Base-by-base conservation (phyloP, 805 yeast genomes). In the Tetrapisispora namnaoensis region DNA sequence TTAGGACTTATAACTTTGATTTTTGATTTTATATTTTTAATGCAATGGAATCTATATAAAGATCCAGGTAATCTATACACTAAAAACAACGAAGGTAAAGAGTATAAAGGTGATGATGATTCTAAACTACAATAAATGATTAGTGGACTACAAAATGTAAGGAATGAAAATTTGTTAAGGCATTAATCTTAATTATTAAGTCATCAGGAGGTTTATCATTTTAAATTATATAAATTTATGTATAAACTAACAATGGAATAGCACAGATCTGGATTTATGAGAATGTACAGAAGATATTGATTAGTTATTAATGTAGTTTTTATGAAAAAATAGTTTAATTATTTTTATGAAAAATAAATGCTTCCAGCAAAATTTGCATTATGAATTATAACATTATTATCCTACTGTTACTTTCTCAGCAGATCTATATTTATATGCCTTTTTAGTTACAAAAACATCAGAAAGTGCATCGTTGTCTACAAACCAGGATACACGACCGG, bases 401-500 rank as follows among this genome's bases (percentile, higher is more conserved):
- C 24, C 22, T 30, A 42, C 32, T 42, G 44, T 42, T 28, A 32
- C 14, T 22, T 36, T 24, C 20, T 41, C 42, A 27, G 39, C 34
- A n/a, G 50, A 48, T 39, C 50, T 54, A 49, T 52, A 62, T 46
- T 59, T 62, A 50, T 63, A 63, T 27, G 56, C 58, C 46, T 62
- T 63, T 51, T 63, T 63, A 4, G 64, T 63, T 4, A 63, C 66
- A 45, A 79, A 78, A 45, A 86, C 86, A 61, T 88, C 96, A 43
- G 80, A 77, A 58, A 87, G 78, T 2, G 96, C 96, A 56, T 83
- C 96, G 59, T 88, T 86, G 65, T 91, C 99, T 35, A 91, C 97
- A 71, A 91, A 91, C 99, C 99, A 91, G 8, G 90, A 79, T 5
- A 91, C 96, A 68, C 85, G 83, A 16, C 97, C 97, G 1, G 95